Evolutionary conservation across 768 basidiomycete genomes (phyloP).

Genomic region (Termitomyces heimii): DNA sequence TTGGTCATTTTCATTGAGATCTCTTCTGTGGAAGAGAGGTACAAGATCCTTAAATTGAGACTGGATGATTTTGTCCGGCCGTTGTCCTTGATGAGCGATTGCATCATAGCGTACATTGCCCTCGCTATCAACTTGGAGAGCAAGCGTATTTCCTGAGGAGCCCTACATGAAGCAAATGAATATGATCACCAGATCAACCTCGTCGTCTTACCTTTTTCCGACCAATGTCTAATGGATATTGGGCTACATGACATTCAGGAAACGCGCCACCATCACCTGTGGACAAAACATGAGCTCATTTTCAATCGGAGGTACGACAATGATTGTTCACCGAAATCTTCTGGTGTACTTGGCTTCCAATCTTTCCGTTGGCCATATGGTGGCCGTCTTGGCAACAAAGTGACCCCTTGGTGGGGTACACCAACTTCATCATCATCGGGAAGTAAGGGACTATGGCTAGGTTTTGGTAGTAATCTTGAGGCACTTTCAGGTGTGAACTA

Average conservation of each 20-base stretch:
- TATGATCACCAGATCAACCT: not conserved
- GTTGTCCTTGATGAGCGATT: constrained; percentile 93
- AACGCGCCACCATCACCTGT: constrained; percentile 81
- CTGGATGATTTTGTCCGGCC: constrained; percentile 79
- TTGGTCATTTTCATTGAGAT: constrained; percentile 69
- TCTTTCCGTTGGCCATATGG: constrained; percentile 80
- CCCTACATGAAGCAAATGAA: constrained; percentile 41
- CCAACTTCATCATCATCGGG: constrained; percentile 55
- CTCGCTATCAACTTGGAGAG: constrained; percentile 93
- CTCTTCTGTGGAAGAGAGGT: constrained; percentile 83
- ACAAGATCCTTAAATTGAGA: constrained; percentile 98
- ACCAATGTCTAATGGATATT: constrained; percentile 95
- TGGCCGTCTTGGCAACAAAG: constrained; percentile 55
- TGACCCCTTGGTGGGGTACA: constrained; percentile 32
- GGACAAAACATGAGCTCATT: not conserved
- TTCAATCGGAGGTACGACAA: not conserved
- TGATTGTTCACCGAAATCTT: constrained; percentile 70
- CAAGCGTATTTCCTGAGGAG: constrained; percentile 89
- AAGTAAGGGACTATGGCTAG: constrained; percentile 44
- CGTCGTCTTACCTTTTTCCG: constrained; percentile 73
- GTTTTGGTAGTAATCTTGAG: constrained; percentile 63
- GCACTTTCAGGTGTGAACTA: constrained; percentile 3
- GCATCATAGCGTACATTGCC: constrained; percentile 97
- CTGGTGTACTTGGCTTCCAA: constrained; percentile 80
- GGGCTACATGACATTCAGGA: constrained; percentile 95